phyloP scores from a whole-genome alignment of 148 eudicot species.

The Vaccinium darrowii region DNA sequence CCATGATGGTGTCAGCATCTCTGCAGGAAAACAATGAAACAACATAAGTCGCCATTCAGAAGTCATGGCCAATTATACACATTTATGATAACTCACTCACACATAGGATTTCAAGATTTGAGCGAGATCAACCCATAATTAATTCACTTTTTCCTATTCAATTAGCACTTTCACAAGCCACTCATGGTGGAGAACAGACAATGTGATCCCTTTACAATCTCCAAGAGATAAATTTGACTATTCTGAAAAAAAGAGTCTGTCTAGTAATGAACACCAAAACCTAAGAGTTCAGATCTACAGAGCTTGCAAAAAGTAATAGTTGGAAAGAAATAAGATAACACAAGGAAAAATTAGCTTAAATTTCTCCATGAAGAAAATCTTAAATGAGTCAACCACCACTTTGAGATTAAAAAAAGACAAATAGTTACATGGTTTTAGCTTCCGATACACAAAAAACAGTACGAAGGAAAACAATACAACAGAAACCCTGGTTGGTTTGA shows the following conservation, averaged over 20 bases:
- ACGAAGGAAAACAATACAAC: background rate
- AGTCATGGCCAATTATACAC: background rate
- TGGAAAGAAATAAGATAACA: background rate
- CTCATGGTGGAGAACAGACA: background rate
- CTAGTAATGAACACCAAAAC: background rate
- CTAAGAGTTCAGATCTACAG: background rate
- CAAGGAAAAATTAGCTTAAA: constrained; percentile 1
- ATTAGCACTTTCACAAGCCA: background rate
- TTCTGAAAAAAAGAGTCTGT: background rate
- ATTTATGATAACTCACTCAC: background rate
- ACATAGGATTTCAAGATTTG: background rate
- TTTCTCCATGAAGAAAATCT: background rate
- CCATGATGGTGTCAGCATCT: constrained; percentile 81
- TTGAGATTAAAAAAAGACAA: background rate
- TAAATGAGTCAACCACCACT: background rate
- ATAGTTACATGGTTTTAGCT: background rate
- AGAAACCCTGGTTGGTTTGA: background rate
- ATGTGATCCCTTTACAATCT: background rate
- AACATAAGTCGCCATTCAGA: constrained; percentile 4
- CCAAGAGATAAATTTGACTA: background rate
- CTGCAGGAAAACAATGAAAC: constrained; percentile 40
- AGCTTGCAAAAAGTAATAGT: background rate
- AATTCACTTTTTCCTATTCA: too few species aligned
- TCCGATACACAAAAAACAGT: background rate
- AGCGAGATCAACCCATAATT: background rate